A percentile compares a stretch with the other conserved stretches of the same genome.
Evolutionary conservation across 148 eudicot species (phyloP).

Genomic region (Spergularia bocconei): DNA sequence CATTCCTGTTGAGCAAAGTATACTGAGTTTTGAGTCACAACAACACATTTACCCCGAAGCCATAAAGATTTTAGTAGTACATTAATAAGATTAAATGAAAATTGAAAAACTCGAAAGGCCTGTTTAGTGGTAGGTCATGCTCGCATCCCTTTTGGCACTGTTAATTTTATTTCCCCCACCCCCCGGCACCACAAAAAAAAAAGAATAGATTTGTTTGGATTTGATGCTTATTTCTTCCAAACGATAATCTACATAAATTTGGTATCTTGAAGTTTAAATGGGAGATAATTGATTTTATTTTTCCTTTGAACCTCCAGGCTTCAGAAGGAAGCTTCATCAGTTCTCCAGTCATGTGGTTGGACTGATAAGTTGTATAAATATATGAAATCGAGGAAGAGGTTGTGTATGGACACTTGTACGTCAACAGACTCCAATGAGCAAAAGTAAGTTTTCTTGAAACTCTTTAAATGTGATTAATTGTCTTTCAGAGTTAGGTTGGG

Average conservation of each 20-base stretch:
- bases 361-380: conserved; percentile 49
- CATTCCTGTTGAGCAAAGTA: not conserved
- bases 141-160: not conserved
- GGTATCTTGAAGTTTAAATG: not conserved
- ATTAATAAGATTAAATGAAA: not conserved
- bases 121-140: not conserved
- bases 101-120: too few species aligned
- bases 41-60: not conserved
- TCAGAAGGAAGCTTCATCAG: conserved; percentile 54
- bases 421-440: conserved; percentile 37
- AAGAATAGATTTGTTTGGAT: too few species aligned
- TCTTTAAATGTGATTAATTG: not conserved
- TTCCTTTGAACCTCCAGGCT: conserved; percentile 44
- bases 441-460: conserved; percentile 49
- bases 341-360: conserved; percentile 75
- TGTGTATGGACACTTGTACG: conserved; percentile 36
- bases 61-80: not conserved
- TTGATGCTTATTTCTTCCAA: too few species aligned
- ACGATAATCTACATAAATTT: not conserved
- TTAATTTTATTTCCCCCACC: not conserved
- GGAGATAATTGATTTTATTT: not conserved
- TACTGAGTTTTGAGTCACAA: too few species aligned
- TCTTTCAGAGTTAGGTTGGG: not conserved
- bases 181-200: too few species aligned
- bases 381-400: conserved; percentile 64